These are phyloP conservation scores for Mucor saturninus DNA, from an alignment of 371 early-diverging fungal genomes.

Conservation along the genomic window DNA sequence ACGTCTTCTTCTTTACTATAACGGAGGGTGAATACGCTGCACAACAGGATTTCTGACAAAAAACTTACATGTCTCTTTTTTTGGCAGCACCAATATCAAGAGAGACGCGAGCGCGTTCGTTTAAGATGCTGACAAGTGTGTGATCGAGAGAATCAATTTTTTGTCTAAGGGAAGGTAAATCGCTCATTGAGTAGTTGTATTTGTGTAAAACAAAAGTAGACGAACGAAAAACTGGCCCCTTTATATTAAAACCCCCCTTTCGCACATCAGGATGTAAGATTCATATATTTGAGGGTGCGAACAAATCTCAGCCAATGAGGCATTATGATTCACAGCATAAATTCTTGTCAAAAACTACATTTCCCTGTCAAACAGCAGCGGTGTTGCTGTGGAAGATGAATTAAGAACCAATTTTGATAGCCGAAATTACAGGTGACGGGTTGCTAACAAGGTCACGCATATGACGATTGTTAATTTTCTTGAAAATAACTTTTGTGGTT, in stretches of 20 bases:
- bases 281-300: neutral
- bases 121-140: slow-evolving; percentile 77
- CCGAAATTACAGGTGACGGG: too few species aligned
- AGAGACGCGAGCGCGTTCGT: slow-evolving; percentile 88
- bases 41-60: neutral
- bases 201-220: neutral
- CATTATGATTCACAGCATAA: neutral
- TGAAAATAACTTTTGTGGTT: too few species aligned
- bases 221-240: neutral
- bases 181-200: slow-evolving; percentile 30
- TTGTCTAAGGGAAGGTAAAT: slow-evolving; percentile 57
- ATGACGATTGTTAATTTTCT: too few species aligned
- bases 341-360: too few species aligned
- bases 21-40: neutral
- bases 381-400: too few species aligned
- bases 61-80: slow-evolving; percentile 26
- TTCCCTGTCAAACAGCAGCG: too few species aligned
- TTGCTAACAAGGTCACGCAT: too few species aligned
- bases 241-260: neutral
- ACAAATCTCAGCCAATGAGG: slow-evolving; percentile 4
- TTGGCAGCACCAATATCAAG: slow-evolving; percentile 85
- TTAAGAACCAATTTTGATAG: too few species aligned
- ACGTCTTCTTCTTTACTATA: slow-evolving; percentile 23
- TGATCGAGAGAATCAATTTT: slow-evolving; percentile 83
- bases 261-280: slow-evolving; percentile 8